phyloP scores from a whole-genome alignment of 768 basidiomycete genomes.

The Psilocybe sp. region DNA sequence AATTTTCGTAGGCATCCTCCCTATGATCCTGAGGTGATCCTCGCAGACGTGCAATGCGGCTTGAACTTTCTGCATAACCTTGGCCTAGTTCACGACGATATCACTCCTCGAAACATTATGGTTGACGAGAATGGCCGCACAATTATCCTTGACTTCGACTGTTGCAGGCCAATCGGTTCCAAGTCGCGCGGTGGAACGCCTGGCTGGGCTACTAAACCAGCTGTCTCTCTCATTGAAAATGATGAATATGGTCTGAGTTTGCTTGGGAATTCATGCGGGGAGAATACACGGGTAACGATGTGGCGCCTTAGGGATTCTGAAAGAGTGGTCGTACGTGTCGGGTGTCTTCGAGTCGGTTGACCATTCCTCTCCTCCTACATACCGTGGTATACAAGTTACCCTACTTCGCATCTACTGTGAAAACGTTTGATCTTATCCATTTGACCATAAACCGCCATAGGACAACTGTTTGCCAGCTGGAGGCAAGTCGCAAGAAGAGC shows the following conservation, averaged over 20 bases:
- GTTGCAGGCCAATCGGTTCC: constrained; percentile 9
- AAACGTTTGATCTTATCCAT: too few relatives aligned
- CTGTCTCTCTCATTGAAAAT: constrained; percentile 9
- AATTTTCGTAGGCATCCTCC: constrained; percentile 7
- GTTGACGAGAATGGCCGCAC: constrained; percentile 15
- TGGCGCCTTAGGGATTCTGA: too few relatives aligned
- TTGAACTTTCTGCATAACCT: constrained; percentile 18
- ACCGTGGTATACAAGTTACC: too few relatives aligned
- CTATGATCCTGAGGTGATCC: constrained; percentile 6
- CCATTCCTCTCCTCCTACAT: too few relatives aligned
- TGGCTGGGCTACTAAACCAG: constrained; percentile 10
- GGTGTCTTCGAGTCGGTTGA: too few relatives aligned
- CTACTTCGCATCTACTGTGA: too few relatives aligned
- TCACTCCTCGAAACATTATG: constrained; percentile 24
- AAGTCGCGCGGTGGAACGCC: constrained; percentile 15
- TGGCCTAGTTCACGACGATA: constrained; percentile 24
- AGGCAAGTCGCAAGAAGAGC: too few relatives aligned
- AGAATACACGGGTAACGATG: background rate
- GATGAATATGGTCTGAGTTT: constrained; percentile 10
- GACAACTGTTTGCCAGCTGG: too few relatives aligned
- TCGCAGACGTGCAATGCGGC: constrained; percentile 13
- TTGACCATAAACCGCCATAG: too few relatives aligned
- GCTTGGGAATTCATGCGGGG: constrained; percentile 7
- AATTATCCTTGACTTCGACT: constrained; percentile 25
- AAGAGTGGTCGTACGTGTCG: too few relatives aligned